A percentile compares a stretch with the other conserved stretches of the same genome.
Conservation (phyloP, 805 yeast species). For the Pichia eremophila region DNA sequence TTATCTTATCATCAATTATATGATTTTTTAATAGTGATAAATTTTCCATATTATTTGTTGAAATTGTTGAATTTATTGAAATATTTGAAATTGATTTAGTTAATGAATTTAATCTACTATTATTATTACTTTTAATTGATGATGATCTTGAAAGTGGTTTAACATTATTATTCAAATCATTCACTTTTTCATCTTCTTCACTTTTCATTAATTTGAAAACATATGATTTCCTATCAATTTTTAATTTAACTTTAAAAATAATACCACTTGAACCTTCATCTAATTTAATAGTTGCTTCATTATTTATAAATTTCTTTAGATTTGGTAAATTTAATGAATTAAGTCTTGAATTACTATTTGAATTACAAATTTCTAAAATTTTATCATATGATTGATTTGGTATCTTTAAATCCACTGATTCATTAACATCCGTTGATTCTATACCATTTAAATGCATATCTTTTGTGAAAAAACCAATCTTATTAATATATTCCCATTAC, state of each 20-base stretch:
- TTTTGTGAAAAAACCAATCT: too few relatives aligned
- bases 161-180: neutral
- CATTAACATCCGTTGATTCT: too few relatives aligned
- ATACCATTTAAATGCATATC: too few relatives aligned
- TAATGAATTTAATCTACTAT: neutral
- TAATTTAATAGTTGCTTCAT: conserved; percentile 10
- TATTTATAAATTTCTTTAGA: conserved; percentile 3
- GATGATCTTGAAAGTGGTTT: neutral
- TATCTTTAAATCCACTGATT: neutral
- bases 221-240: neutral
- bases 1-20: too few relatives aligned
- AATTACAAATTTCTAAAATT: neutral
- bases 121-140: neutral
- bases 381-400: neutral
- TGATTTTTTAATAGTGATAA: too few relatives aligned
- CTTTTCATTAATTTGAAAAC: conserved; percentile 7
- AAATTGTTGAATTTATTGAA: neutral
- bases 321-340: conserved; percentile 6
- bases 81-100: neutral
- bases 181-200: neutral
- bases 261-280: conserved; percentile 27
- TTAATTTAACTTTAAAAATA: conserved; percentile 15
- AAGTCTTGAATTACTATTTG: neutral
- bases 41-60: neutral
- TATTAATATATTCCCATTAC: too few relatives aligned